Evolutionary conservation across 2,329 filamentous ascomycete species (phyloP).

Genomic region (Penicillium sp.): DNA sequence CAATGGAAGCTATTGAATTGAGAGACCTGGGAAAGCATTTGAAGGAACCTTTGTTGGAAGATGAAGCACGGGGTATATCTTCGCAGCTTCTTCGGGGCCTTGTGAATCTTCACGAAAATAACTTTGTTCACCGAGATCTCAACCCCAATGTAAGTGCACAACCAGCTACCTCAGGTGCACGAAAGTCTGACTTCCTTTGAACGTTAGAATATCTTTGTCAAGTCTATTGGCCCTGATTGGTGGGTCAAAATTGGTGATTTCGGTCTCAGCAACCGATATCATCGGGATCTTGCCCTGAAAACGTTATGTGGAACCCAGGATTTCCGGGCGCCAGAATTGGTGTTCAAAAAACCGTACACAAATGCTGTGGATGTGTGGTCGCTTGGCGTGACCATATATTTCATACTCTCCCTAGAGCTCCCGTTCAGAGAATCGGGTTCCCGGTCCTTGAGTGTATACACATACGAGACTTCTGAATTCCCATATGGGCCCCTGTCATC

Average conservation of each 20-base stretch:
- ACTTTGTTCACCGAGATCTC: constrained; percentile 9
- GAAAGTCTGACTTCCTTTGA: neutral
- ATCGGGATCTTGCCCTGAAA: neutral
- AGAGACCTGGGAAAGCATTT: constrained; percentile 1
- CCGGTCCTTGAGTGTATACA: no score
- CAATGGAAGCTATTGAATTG: constrained; percentile 8
- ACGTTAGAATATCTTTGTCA: constrained; percentile 24
- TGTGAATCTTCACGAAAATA: constrained; percentile 2
- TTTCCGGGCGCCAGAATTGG: neutral
- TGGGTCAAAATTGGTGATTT: constrained; percentile 28
- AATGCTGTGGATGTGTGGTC: neutral
- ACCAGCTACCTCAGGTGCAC: no score
- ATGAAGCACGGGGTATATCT: neutral
- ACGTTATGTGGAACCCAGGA: neutral
- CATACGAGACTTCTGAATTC: no score
- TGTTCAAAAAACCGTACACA: neutral
- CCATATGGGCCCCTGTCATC: no score
- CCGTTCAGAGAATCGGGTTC: no score
- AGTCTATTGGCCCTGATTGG: constrained; percentile 10
- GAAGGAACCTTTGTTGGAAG: neutral
- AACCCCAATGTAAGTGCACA: constrained; percentile 4
- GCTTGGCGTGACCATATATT: neutral
- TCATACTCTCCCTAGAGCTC: no score
- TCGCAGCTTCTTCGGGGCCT: constrained; percentile 6
- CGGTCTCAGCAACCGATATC: constrained; percentile 18